A percentile compares a stretch with the other conserved stretches of the same genome.
These are phyloP conservation scores for Ustulina deusta DNA, from an alignment of 2,329 filamentous ascomycete genomes.

Conservation along the genomic window DNA sequence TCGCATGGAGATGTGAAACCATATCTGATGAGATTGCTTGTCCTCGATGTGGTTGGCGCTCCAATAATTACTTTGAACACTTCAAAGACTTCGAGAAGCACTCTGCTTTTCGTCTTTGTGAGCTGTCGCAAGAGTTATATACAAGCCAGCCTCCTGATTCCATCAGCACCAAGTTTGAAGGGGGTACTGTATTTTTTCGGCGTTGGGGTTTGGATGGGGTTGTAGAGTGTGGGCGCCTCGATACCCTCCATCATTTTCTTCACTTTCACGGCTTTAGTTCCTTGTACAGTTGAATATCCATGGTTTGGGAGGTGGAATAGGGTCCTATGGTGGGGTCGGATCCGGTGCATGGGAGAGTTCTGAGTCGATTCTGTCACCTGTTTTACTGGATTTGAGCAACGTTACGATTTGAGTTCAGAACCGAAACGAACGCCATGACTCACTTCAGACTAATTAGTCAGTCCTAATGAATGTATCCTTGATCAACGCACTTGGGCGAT, in stretches of 20 bases:
- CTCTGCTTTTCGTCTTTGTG: neutral
- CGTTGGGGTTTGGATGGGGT: slow-evolving; percentile 25
- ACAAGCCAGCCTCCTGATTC: slow-evolving; percentile 1
- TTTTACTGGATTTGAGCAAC: slow-evolving; percentile 6
- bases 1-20: slow-evolving; percentile 69
- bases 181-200: slow-evolving; percentile 25
- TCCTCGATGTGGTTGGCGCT: neutral
- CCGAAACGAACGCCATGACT: slow-evolving; percentile 5
- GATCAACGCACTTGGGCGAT: neutral
- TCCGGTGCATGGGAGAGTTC: slow-evolving; percentile 12
- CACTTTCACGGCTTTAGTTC: slow-evolving; percentile 12
- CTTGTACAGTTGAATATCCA: slow-evolving; percentile 25
- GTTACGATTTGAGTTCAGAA: slow-evolving; percentile 1
- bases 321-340: slow-evolving; percentile 7
- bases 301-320: slow-evolving; percentile 8
- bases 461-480: neutral
- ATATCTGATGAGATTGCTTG: neutral
- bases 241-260: slow-evolving; percentile 30
- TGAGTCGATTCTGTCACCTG: slow-evolving; percentile 1
- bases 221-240: slow-evolving; percentile 25
- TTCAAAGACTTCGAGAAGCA: neutral
- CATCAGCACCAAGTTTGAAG: neutral
- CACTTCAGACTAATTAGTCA: neutral
- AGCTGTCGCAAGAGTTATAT: neutral
- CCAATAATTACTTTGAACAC: neutral